Percentiles rank a stretch among this genome's conserved stretches.
Conservation (phyloP, 371 early-diverging fungal genomes). For the Apophysomyces ossiformis region DNA sequence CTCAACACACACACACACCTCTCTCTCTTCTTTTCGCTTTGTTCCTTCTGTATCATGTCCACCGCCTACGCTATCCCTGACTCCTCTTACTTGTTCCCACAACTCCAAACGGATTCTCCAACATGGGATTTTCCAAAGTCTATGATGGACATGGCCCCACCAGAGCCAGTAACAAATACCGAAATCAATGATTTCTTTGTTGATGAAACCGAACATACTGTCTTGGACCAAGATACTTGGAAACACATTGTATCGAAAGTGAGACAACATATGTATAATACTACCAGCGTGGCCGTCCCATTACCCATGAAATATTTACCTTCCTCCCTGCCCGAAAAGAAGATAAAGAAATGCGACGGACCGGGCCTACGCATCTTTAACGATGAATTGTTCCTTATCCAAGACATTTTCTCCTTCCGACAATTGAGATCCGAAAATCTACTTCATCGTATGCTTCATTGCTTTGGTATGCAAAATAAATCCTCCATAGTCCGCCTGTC, state of each 20-base stretch:
- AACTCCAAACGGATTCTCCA: background rate
- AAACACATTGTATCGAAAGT: constrained; percentile 24
- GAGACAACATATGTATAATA: constrained; percentile 37
- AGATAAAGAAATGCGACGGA: constrained; percentile 13
- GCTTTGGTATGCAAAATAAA: constrained; percentile 24
- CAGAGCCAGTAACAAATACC: background rate
- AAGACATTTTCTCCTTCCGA: constrained; percentile 30
- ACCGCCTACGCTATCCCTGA: background rate
- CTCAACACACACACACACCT: background rate
- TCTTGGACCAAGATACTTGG: constrained; percentile 16
- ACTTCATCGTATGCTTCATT: constrained; percentile 37
- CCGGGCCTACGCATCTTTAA: constrained; percentile 4
- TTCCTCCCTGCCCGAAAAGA: background rate
- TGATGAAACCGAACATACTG: background rate
- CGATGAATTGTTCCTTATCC: constrained; percentile 10
- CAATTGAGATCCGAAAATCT: constrained; percentile 43
- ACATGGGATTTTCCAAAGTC: background rate
- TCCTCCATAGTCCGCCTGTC: constrained; percentile 36
- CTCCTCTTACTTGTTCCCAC: background rate
- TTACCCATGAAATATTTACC: constrained; percentile 24
- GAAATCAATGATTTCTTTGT: background rate
- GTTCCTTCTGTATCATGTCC: background rate
- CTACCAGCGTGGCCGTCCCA: constrained; percentile 25
- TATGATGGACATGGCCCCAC: background rate
- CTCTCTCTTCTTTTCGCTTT: background rate